Conservation (phyloP, 768 basidiomycete genomes). For the Goffeauzyma gilvescens region DNA sequence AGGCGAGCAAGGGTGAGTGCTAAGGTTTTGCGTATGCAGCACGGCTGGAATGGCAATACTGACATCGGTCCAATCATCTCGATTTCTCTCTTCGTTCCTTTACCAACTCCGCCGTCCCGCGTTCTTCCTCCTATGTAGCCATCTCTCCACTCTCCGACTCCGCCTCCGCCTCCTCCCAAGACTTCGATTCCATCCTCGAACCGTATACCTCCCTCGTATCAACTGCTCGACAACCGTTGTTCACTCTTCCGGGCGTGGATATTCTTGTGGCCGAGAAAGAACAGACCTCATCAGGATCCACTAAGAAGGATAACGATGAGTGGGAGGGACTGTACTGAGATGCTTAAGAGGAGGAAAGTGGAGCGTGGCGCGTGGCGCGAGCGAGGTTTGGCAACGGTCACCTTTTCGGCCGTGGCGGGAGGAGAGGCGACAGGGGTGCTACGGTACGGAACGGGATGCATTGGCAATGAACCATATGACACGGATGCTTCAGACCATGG, state of each 20-base stretch:
- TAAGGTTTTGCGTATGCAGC: conserved; percentile 17
- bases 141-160: conserved; percentile 6
- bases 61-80: neutral
- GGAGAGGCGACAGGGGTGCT: too few species aligned
- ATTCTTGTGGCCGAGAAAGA: conserved; percentile 14
- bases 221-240: conserved; percentile 14
- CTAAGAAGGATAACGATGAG: conserved; percentile 17
- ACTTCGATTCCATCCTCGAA: conserved; percentile 26
- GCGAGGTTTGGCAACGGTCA: too few species aligned
- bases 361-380: too few species aligned
- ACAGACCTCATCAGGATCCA: neutral
- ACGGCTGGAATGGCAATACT: neutral
- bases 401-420: too few species aligned
- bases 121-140: conserved; percentile 12
- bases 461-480: too few species aligned
- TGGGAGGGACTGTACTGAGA: conserved; percentile 26
- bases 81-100: neutral
- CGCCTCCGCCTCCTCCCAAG: neutral
- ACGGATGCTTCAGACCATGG: too few species aligned
- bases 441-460: too few species aligned
- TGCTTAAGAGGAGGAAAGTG: too few species aligned
- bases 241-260: conserved; percentile 14
- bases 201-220: conserved; percentile 26
- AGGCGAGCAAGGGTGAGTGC: conserved; percentile 20
- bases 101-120: conserved; percentile 14